Conservation (phyloP, 495 filamentous ascomycete genomes). For the Immersiella caudata region DNA sequence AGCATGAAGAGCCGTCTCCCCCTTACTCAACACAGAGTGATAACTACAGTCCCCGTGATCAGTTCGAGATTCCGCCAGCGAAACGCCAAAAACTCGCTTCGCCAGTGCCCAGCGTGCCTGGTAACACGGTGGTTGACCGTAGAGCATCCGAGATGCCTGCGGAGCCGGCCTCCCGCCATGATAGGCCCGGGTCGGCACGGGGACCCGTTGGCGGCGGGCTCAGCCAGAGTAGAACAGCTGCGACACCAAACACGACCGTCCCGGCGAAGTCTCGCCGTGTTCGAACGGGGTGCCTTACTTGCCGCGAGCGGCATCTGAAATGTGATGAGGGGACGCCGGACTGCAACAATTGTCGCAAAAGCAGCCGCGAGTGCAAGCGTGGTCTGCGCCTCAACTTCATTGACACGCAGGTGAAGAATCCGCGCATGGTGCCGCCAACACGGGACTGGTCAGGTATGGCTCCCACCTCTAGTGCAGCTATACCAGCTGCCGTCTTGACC, state of each 20-base stretch:
- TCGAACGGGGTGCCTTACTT: conserved; percentile 77
- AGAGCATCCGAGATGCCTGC: background rate
- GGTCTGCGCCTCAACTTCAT: conserved; percentile 93
- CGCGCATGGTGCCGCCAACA: conserved; percentile 64
- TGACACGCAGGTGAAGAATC: conserved; percentile 73
- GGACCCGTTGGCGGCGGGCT: conserved; percentile 4
- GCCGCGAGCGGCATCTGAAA: conserved; percentile 68
- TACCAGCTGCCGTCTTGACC: background rate
- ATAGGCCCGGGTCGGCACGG: background rate
- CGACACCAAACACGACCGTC: conserved; percentile 34
- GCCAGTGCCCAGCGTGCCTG: background rate
- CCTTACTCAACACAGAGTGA: conserved; percentile 38
- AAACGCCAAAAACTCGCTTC: conserved; percentile 31
- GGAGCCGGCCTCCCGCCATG: background rate
- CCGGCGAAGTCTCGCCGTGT: conserved; percentile 67
- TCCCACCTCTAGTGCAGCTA: background rate
- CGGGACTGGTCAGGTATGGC: conserved; percentile 66
- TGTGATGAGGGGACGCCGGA: conserved; percentile 79
- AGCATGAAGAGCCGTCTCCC: conserved; percentile 37
- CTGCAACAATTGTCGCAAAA: conserved; percentile 88
- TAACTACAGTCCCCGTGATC: conserved; percentile 30
- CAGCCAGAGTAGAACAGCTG: conserved; percentile 13
- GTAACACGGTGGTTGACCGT: background rate
- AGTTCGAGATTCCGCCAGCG: conserved; percentile 30
- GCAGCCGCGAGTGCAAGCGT: conserved; percentile 79